These are phyloP conservation scores for Cyclotella choctawhatcheeana DNA, from an alignment of 108 stramenopile genomes.

Conservation along the genomic window DNA sequence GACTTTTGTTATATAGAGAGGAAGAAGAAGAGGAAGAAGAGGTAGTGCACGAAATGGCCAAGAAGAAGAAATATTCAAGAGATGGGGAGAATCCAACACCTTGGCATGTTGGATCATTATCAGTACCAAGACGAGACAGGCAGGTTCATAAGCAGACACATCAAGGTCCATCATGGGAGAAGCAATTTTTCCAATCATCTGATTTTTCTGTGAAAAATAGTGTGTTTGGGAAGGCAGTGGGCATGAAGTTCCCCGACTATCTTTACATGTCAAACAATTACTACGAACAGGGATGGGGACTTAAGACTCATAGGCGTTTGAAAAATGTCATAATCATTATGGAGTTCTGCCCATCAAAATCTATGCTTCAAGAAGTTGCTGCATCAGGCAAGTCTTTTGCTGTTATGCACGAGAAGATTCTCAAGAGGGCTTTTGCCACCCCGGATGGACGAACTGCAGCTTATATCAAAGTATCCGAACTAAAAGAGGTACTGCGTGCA, in stretches of 20 bases:
- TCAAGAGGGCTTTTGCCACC: conserved; percentile 87
- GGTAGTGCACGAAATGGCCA: conserved; percentile 89
- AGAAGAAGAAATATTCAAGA: conserved; percentile 95
- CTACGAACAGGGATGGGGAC: conserved; percentile 93
- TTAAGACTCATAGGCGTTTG: conserved; percentile 94
- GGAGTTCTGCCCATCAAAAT: conserved; percentile 87
- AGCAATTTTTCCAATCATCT: conserved; percentile 92
- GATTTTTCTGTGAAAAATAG: conserved; percentile 96
- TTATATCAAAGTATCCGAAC: conserved; percentile 84
- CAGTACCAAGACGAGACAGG: conserved; percentile 60
- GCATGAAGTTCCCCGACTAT: conserved; percentile 86
- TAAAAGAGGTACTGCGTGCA: conserved; percentile 88
- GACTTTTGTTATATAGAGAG: conserved; percentile 56
- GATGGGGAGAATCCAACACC: conserved; percentile 95
- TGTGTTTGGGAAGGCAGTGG: conserved; percentile 73
- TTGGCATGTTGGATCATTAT: conserved; percentile 88
- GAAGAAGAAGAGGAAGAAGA: conserved; percentile 97
- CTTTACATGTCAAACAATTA: conserved; percentile 93
- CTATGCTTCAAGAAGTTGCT: conserved; percentile 70
- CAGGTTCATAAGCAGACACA: conserved; percentile 24
- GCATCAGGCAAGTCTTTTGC: conserved; percentile 82
- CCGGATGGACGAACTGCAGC: conserved; percentile 87
- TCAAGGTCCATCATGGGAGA: conserved; percentile 65
- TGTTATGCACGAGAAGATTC: conserved; percentile 85
- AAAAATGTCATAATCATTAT: conserved; percentile 98